These are phyloP conservation scores for Fusarium gaditjirri DNA, from an alignment of 2,329 filamentous ascomycete species.

Conservation along the genomic window DNA sequence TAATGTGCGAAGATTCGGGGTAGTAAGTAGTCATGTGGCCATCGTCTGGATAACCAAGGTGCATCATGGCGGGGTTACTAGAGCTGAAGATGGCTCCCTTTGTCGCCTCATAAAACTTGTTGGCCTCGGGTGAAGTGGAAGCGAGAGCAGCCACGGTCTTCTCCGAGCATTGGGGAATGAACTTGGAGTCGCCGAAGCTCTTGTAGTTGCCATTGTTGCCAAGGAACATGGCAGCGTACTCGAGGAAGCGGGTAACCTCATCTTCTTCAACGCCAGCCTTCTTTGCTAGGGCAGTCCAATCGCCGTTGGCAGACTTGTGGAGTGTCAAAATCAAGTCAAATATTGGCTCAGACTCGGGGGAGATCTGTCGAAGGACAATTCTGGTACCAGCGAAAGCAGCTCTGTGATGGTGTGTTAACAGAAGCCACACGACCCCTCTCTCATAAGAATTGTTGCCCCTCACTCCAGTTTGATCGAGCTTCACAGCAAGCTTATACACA, in stretches of 20 bases:
- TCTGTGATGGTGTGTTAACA: conserved; percentile 54
- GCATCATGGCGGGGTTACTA: conserved; percentile 71
- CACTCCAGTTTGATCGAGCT: conserved; percentile 1
- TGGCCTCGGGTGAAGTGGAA: conserved; percentile 67
- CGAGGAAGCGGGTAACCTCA: conserved; percentile 74
- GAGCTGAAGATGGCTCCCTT: conserved; percentile 78
- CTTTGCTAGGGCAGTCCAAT: conserved; percentile 75
- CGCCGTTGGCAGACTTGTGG: conserved; percentile 71
- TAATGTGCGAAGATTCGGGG: conserved; percentile 78
- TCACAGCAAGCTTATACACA: not conserved
- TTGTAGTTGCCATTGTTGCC: conserved; percentile 89
- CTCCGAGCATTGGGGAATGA: conserved; percentile 76
- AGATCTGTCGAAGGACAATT: conserved; percentile 83
- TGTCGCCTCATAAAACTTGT: conserved; percentile 73
- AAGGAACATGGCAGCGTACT: conserved; percentile 82
- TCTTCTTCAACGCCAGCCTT: conserved; percentile 72
- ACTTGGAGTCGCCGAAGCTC: conserved; percentile 86
- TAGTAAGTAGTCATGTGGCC: conserved; percentile 87
- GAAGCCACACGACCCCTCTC: conserved; percentile 19
- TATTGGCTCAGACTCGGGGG: conserved; percentile 82
- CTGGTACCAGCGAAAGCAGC: conserved; percentile 81
- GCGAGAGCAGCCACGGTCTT: conserved; percentile 73
- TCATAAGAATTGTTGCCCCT: conserved; percentile 21
- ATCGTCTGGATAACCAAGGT: conserved; percentile 78
- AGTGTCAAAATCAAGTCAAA: conserved; percentile 83